Evolutionary conservation across 1,139 yeast genomes (phyloP).

Genomic region (Lodderomyces jiufengensis): DNA sequence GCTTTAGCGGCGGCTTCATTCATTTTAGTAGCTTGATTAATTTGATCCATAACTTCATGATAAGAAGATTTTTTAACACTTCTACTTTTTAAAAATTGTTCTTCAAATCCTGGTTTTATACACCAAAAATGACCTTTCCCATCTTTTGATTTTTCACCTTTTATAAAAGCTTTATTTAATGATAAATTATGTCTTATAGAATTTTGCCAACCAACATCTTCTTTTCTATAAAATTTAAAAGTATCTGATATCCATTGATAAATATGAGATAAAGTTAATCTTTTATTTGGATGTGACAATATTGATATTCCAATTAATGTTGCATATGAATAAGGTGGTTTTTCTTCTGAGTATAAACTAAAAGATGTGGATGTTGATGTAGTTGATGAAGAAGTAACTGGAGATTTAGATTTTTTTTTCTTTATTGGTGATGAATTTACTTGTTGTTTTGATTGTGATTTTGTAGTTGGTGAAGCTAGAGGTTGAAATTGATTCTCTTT

Average conservation of each 20-base stretch:
- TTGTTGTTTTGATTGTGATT: slow-evolving; percentile 2
- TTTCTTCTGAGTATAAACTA: slow-evolving; percentile 46
- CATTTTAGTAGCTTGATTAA: slow-evolving; percentile 18
- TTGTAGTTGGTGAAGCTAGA: neutral
- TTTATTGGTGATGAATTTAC: slow-evolving; percentile 8
- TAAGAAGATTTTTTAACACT: slow-evolving; percentile 43
- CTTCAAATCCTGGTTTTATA: slow-evolving; percentile 78
- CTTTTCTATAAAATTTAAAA: slow-evolving; percentile 76
- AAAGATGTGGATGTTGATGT: slow-evolving; percentile 13
- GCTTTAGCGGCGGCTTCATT: slow-evolving; percentile 11
- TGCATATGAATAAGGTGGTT: slow-evolving; percentile 95
- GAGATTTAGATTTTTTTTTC: slow-evolving; percentile 24
- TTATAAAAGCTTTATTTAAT: slow-evolving; percentile 80
- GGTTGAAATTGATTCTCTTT: neutral
- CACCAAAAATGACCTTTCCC: slow-evolving; percentile 99
- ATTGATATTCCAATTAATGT: slow-evolving; percentile 93
- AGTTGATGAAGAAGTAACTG: slow-evolving; percentile 1
- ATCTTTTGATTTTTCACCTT: slow-evolving; percentile 88
- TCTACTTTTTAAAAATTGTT: slow-evolving; percentile 70
- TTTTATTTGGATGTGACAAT: slow-evolving; percentile 73
- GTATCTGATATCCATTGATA: slow-evolving; percentile 91
- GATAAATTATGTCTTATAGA: slow-evolving; percentile 85
- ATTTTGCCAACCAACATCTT: slow-evolving; percentile 94
- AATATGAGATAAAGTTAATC: slow-evolving; percentile 84
- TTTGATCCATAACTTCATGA: slow-evolving; percentile 47